Evolutionary conservation across 352 stramenopile genomes (phyloP).

Genomic region (Globisporangium paroecandrum): DNA sequence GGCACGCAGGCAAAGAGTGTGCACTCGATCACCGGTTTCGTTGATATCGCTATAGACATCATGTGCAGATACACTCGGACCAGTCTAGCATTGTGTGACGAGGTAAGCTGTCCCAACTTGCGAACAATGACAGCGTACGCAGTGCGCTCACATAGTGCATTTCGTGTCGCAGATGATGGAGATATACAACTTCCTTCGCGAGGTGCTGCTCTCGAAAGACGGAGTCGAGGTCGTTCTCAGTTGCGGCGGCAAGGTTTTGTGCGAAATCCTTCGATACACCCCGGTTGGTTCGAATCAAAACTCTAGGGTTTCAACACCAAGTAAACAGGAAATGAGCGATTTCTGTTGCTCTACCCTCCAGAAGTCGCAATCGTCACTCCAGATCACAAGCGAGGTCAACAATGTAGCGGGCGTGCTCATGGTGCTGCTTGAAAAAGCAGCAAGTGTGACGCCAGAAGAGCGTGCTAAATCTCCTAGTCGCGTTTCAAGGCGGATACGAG

Average conservation of each 20-base stretch:
- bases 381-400: background rate
- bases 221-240: conserved; percentile 42
- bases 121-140: background rate
- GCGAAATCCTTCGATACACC: conserved; percentile 22
- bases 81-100: conserved; percentile 8
- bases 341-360: background rate
- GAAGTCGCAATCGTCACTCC: background rate
- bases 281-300: background rate
- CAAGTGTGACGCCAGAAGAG: background rate
- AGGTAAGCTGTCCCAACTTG: conserved; percentile 16
- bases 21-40: conserved; percentile 50
- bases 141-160: background rate
- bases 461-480: too few species aligned
- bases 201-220: conserved; percentile 47
- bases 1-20: conserved; percentile 25
- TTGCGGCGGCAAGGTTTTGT: conserved; percentile 45
- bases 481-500: background rate
- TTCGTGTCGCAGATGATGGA: conserved; percentile 38
- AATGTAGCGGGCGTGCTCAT: conserved; percentile 11
- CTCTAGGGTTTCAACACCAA: background rate
- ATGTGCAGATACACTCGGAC: conserved; percentile 20
- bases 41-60: conserved; percentile 55
- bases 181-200: conserved; percentile 58
- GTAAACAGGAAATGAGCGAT: background rate
- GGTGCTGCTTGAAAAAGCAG: conserved; percentile 29